Evolutionary conservation across 2,329 filamentous ascomycete genomes (phyloP), one percentile per base, ranked within the genome.

Genomic region (Metarhizium guizhouense): DNA sequence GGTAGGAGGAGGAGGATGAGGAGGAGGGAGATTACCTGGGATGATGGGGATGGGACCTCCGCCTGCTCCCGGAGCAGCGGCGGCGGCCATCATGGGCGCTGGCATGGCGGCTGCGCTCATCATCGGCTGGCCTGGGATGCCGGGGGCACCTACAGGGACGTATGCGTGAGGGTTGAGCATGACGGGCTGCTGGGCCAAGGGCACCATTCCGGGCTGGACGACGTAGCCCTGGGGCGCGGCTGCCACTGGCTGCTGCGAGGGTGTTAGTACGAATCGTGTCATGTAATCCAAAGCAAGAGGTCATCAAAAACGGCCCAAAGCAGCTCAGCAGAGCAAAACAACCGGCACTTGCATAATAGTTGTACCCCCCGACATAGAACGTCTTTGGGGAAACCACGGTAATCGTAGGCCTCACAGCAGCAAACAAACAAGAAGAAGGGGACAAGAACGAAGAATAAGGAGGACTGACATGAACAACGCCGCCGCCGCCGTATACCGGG

Each of bases 341-440:
- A 50, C 51, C 54, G 45, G 48, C 48, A 74, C 71, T 74, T 75
- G 72, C 72, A 73, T 75, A 70, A 56, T 70, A 73, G 34, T 63
- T 63, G 56, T 65, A 68, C 48, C 64, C 64, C 54, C 67, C 66
- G 16, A 64, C 54, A 56, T 66, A 70, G 53, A 61, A 63, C 6
- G 67, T 67, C 62, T 68, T 69, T 54, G 69, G 69, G 38, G 68
- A 56, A 48, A 70, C 58, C 32, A 68, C 62, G 54, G 65, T 64
- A 56, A 62, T 65, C 57, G 59, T 64, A 20, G 65, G 58, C 57
- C n/a, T 14, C 6, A 63, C 49, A 49, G 61, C 49, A 57, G 65
- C 52, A 55, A 64, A 68, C 57, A 62, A 66, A 56, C 16, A 53
- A 25, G n/a, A 42, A 42, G 48, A 49, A 7, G 34, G 45, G 50